Conservation (phyloP, 345 rosid genomes). For the Citrus maxima region DNA sequence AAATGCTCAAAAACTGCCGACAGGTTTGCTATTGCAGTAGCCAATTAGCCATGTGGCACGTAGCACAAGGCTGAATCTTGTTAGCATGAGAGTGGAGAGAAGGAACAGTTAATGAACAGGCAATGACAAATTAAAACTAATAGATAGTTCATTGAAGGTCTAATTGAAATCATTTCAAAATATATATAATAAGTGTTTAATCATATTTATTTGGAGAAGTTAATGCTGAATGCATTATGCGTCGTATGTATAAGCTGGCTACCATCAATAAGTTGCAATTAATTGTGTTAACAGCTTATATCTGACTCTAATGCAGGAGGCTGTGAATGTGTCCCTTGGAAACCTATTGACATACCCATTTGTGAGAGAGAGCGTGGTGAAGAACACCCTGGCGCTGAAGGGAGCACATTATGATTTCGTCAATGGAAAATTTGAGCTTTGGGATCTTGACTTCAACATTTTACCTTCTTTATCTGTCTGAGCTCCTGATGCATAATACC, state of each 20-base stretch:
- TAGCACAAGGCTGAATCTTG: neutral
- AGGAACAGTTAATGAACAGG: neutral
- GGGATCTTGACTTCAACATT: slow-evolving; percentile 68
- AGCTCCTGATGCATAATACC: neutral
- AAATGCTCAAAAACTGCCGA: neutral
- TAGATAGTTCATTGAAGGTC: neutral
- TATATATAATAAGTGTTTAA: too few relatives aligned
- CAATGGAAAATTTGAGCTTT: slow-evolving; percentile 60
- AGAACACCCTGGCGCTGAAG: slow-evolving; percentile 43
- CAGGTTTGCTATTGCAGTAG: neutral
- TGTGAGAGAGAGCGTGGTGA: slow-evolving; percentile 65
- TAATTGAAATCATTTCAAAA: too few relatives aligned
- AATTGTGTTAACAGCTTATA: neutral
- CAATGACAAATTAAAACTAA: neutral
- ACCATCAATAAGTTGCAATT: too few relatives aligned
- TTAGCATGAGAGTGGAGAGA: neutral
- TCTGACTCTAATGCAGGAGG: slow-evolving; percentile 43
- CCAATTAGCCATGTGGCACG: neutral
- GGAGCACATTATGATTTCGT: slow-evolving; percentile 83
- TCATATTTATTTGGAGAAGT: too few relatives aligned
- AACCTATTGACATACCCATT: slow-evolving; percentile 74
- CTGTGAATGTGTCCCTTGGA: slow-evolving; percentile 74
- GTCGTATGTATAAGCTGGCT: too few relatives aligned
- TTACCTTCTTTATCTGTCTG: slow-evolving; percentile 33
- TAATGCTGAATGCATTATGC: too few relatives aligned